Evolutionary conservation across 2,329 filamentous ascomycete genomes (phyloP), one percentile per base, ranked within the genome.

Genomic region (Cytospora piceicola): DNA sequence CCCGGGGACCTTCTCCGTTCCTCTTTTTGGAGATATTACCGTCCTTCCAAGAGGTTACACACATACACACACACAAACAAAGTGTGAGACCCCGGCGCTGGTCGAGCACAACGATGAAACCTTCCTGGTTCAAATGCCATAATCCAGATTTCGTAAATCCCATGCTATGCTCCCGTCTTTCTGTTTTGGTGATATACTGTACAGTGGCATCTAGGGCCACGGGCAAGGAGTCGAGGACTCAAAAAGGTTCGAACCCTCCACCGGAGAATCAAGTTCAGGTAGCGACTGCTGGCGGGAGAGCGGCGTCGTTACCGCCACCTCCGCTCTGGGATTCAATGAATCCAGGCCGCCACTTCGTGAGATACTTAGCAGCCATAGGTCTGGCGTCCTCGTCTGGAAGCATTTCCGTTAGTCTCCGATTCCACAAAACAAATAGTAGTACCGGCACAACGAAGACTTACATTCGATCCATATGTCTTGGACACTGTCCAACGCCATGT

Each of bases 391-490:
- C 87, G 69, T 85, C 85, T 88, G 66, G 14, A 57, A 36, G 17
- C 2, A 24, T 22, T 7, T 11, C 20, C 1, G 42, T 68, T 51
- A 61, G 60, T 52, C 51, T 57, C n/a, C 9, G 2, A 8, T 7
- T 32, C n/a, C 17, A 24, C 24, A 60, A 17, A 52, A 27, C 30
- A 22, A 64, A 46, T 1, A 46, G 17, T 7, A 22, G 8, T 27
- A 46, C n/a, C 34, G 51, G 63, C 15, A 22, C 7, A 57, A 14
- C 15, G n/a, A 54, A 49, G 49, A 81, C 86, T 79, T 78, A 88
- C 86, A 90, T 67, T 88, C 87, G 20, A 81, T 78, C 86, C 88
- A 90, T 67, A 90, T 86, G 67, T 86, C 87, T 72, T 89, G 85
- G 63, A 91, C 84, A 1, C 85, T 84, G 72, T 90, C 87, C 55